These are phyloP conservation scores for Lactifluus subvellereus DNA, from an alignment of 768 basidiomycete species.

Conservation along the genomic window DNA sequence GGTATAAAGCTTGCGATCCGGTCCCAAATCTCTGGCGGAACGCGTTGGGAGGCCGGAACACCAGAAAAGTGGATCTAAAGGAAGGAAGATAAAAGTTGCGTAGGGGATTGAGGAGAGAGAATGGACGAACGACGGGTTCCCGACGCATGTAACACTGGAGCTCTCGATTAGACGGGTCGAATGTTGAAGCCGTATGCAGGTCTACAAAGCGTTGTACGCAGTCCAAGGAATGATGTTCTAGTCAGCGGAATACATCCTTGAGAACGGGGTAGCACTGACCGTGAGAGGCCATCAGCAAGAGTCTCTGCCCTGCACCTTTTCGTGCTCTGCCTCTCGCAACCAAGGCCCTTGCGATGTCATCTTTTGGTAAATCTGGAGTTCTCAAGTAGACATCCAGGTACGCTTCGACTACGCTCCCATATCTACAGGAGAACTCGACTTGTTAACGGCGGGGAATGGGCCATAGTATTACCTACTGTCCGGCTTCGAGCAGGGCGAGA, in stretches of 20 bases:
- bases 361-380: conserved; percentile 50
- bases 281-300: conserved; percentile 54
- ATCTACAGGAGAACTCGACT: conserved; percentile 34
- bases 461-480: conserved; percentile 28
- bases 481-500: conserved; percentile 33
- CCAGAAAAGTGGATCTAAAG: conserved; percentile 46
- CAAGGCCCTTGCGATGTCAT: conserved; percentile 48
- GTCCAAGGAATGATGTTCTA: background rate
- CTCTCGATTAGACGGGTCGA: conserved; percentile 55
- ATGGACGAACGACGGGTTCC: conserved; percentile 41
- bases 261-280: conserved; percentile 34
- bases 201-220: conserved; percentile 34
- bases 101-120: background rate
- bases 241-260: background rate
- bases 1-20: conserved; percentile 56
- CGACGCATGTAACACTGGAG: conserved; percentile 44
- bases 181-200: conserved; percentile 51
- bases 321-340: conserved; percentile 56
- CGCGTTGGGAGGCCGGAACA: conserved; percentile 55
- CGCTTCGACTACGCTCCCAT: conserved; percentile 57
- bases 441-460: background rate
- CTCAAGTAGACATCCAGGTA: conserved; percentile 61
- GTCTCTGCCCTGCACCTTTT: conserved; percentile 47
- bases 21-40: conserved; percentile 64
- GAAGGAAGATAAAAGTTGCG: conserved; percentile 10